These are phyloP conservation scores for Metschnikowia cubensis DNA, from an alignment of 805 yeast species.

Conservation along the genomic window DNA sequence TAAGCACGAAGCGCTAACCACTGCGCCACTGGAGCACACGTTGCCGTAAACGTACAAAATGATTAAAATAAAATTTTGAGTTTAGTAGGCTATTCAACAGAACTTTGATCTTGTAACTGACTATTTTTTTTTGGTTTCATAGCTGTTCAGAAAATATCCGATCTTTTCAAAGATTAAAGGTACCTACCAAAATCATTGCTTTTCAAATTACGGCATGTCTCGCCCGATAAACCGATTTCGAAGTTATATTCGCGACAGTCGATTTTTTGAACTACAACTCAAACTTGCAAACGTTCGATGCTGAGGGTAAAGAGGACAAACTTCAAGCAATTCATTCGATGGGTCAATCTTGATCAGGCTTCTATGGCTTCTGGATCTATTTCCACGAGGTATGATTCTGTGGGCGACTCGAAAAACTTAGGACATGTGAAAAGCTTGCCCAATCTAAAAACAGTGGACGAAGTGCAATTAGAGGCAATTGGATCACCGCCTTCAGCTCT, in stretches of 20 bases:
- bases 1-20: constrained; percentile 55
- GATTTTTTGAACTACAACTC: neutral
- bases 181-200: neutral
- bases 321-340: neutral
- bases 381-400: constrained; percentile 6
- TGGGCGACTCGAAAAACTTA: constrained; percentile 9
- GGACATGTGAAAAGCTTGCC: constrained; percentile 16
- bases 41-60: neutral
- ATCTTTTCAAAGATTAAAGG: too few relatives aligned
- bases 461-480: constrained; percentile 34
- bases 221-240: neutral
- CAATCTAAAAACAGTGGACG: constrained; percentile 19
- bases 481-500: constrained; percentile 49
- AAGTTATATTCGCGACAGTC: constrained; percentile 1
- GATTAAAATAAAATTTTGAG: neutral
- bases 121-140: neutral
- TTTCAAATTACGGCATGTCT: neutral
- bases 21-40: constrained; percentile 48
- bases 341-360: constrained; percentile 5
- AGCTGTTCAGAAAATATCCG: too few relatives aligned
- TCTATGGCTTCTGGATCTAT: constrained; percentile 6
- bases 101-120: too few relatives aligned
- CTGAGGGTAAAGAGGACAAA: neutral
- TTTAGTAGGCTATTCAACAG: neutral
- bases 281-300: neutral